These are phyloP conservation scores for Symbiodinium natans DNA, from an alignment of 73 alveolate genomes.

Conservation along the genomic window DNA sequence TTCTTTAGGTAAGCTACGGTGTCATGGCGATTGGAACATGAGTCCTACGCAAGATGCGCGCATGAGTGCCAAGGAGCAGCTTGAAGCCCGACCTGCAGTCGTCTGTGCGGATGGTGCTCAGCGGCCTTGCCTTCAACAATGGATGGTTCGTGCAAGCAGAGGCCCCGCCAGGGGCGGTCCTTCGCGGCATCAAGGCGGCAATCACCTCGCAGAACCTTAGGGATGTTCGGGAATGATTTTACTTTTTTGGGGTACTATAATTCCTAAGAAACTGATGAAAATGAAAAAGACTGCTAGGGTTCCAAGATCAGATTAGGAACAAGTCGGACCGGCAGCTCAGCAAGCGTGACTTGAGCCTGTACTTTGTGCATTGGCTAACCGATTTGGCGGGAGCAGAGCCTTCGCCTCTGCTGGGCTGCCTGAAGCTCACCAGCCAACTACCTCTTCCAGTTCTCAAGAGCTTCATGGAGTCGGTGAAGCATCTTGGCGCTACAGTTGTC, in stretches of 20 bases:
- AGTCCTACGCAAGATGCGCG: too few species aligned
- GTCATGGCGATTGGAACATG: too few species aligned
- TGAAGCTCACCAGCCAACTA: constrained; percentile 34
- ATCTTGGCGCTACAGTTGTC: background rate
- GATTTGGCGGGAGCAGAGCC: constrained; percentile 91
- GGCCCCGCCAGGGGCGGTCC: constrained; percentile 88
- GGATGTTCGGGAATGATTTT: too few species aligned
- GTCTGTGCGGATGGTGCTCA: constrained; percentile 47
- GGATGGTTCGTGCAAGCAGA: constrained; percentile 93
- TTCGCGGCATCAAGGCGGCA: constrained; percentile 71
- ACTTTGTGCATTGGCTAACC: constrained; percentile 88
- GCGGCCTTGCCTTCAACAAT: constrained; percentile 81
- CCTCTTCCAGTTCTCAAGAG: constrained; percentile 77
- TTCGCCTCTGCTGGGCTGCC: constrained; percentile 60
- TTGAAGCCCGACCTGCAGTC: constrained; percentile 19
- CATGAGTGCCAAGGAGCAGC: background rate
- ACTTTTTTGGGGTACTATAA: too few species aligned
- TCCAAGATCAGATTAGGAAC: background rate
- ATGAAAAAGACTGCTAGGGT: too few species aligned
- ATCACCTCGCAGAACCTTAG: constrained; percentile 2
- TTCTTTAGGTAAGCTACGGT: too few species aligned
- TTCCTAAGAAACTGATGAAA: too few species aligned
- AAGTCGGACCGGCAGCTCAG: constrained; percentile 51
- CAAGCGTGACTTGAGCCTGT: constrained; percentile 73
- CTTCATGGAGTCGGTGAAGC: constrained; percentile 76